Evolutionary conservation across 352 stramenopile genomes (phyloP), one percentile per base, ranked within the genome.

Genomic region (Pythium aquatile): DNA sequence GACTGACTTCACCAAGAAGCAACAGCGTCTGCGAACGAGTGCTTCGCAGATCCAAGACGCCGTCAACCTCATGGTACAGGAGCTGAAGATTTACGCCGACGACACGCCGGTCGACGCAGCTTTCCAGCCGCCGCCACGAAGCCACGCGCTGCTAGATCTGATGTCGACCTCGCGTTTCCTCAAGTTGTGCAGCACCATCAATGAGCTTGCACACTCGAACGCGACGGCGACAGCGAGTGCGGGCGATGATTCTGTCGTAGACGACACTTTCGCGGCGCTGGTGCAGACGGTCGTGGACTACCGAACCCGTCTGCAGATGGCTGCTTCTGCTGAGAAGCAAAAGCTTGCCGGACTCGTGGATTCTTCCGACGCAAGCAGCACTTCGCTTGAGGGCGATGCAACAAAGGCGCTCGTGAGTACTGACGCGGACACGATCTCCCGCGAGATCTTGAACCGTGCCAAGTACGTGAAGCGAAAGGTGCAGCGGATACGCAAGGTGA

Each of bases 271-370:
- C 20, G 77, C 88, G 59, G 73, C 57, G 5, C 81, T 84, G 32
- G 59, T 93, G 53, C 81, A 91, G 70, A 69, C 77, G 14, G 81
- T 91, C 46, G 80, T 93, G 10, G 84, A 93, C 62, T 87, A 85
- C 17, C 80, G 84, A 46, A 76, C 82, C 16, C 81, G 84, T 17
- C 74, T 93, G 5, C 78, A 90, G 61, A 89, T 93, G 77, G 84
- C 82, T 11, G 80, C 73, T 16, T 75, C 60, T 28, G 85, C 89
- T 16, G 84, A 93, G 51, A 93, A 90, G 60, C 77, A 83, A 32
- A 91, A 89, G 44, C 53, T 93, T 0, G 42, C 26, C 11, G 30
- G 47, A 2, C 58, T 73, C 7, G 44, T 69, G n/a, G 67, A 73
- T 26, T 47, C 66, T 4, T 51, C 20, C 3, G 44, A 51, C 44